phyloP scores from a whole-genome alignment of 2,329 filamentous ascomycete genomes.

The Cytospora paraplurivora region DNA sequence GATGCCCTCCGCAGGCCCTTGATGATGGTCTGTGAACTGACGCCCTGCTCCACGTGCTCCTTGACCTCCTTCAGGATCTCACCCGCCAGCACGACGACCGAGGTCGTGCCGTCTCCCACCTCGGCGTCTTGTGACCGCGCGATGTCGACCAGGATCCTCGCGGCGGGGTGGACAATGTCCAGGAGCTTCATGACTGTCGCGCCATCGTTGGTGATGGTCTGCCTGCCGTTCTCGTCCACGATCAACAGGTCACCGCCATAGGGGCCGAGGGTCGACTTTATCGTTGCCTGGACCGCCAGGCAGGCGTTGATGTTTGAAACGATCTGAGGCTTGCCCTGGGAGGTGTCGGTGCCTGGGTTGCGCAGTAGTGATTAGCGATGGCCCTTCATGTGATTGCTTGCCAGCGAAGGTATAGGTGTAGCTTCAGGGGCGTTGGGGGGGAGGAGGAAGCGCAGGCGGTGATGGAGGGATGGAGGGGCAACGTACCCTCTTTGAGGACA shows the following conservation, averaged over 20 bases:
- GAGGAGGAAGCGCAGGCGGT: neutral
- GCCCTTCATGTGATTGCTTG: slow-evolving; percentile 2
- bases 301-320: slow-evolving; percentile 99
- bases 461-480: slow-evolving; percentile 32
- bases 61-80: slow-evolving; percentile 97
- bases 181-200: slow-evolving; percentile 99
- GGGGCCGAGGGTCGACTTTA: slow-evolving; percentile 92
- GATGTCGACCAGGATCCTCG: slow-evolving; percentile 96
- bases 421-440: slow-evolving; percentile 31
- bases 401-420: slow-evolving; percentile 11
- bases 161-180: slow-evolving; percentile 97
- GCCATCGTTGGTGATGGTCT: slow-evolving; percentile 99
- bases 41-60: slow-evolving; percentile 93
- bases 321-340: slow-evolving; percentile 95
- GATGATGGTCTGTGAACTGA: slow-evolving; percentile 96
- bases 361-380: slow-evolving; percentile 30
- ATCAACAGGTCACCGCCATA: slow-evolving; percentile 96
- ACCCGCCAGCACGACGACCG: slow-evolving; percentile 94
- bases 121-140: slow-evolving; percentile 98
- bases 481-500: slow-evolving; percentile 93
- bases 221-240: slow-evolving; percentile 91
- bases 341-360: slow-evolving; percentile 84
- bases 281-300: slow-evolving; percentile 90
- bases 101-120: slow-evolving; percentile 97
- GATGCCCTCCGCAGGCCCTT: slow-evolving; percentile 90